Evolutionary conservation across 192 early-diverging fungal species (phyloP).

Genomic region (Coemansia sp.): DNA sequence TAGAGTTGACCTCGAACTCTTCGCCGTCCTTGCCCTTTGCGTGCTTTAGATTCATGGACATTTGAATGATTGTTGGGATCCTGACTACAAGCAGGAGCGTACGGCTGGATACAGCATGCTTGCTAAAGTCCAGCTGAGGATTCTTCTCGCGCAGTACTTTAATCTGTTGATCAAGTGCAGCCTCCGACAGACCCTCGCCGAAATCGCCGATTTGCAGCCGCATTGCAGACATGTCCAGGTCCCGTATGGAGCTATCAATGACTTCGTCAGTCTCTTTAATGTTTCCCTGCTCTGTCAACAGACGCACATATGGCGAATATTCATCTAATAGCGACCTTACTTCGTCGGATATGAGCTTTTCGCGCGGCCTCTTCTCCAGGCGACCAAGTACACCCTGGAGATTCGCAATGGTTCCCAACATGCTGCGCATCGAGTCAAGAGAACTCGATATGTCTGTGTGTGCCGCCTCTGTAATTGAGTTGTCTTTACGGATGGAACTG

Average conservation of each 20-base stretch:
- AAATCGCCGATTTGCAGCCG: conserved; percentile 46
- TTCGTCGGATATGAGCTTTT: conserved; percentile 44
- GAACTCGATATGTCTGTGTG: conserved; percentile 44
- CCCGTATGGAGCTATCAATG: conserved; percentile 32
- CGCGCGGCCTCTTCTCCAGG: conserved; percentile 49
- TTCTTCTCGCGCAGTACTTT: conserved; percentile 20
- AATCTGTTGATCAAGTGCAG: conserved; percentile 30
- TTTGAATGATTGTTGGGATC: conserved; percentile 43
- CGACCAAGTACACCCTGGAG: conserved; percentile 26
- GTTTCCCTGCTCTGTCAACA: conserved; percentile 42
- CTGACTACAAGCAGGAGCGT: conserved; percentile 36
- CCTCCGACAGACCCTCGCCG: conserved; percentile 33
- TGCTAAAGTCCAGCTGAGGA: conserved; percentile 26
- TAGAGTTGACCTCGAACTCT: conserved; percentile 32
- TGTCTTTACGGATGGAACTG: conserved; percentile 52
- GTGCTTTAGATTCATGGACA: conserved; percentile 41
- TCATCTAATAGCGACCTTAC: conserved; percentile 32
- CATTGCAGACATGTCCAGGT: conserved; percentile 50
- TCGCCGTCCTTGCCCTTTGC: conserved; percentile 17
- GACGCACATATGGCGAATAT: conserved; percentile 37
- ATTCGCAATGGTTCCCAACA: conserved; percentile 36
- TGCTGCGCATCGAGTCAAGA: conserved; percentile 39
- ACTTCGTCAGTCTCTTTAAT: conserved; percentile 21
- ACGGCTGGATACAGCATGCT: conserved; percentile 25
- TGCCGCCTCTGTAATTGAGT: conserved; percentile 44